Conservation (phyloP, 345 rosid species). For the Hypericum perforatum region DNA sequence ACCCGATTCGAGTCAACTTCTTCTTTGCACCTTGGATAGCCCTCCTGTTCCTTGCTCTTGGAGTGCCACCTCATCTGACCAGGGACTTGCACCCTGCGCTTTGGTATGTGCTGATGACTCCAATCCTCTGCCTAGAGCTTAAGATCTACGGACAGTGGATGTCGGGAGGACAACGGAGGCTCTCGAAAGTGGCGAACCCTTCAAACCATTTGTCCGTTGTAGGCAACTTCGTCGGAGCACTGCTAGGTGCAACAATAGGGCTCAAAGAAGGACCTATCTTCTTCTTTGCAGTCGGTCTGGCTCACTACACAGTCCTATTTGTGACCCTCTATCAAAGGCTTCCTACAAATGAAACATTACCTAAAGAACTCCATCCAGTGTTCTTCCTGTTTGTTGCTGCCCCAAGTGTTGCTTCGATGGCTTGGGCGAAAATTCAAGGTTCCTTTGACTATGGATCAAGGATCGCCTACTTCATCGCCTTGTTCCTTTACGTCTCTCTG, state of each 20-base stretch:
- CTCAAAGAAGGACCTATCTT: constrained; percentile 84
- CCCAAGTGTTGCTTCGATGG: constrained; percentile 84
- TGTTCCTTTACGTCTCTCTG: constrained; percentile 80
- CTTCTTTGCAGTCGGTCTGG: constrained; percentile 78
- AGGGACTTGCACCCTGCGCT: constrained; percentile 32
- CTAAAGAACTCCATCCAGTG: constrained; percentile 92
- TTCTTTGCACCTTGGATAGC: constrained; percentile 91
- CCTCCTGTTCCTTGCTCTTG: constrained; percentile 64
- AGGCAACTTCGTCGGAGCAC: constrained; percentile 90
- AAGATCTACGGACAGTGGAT: constrained; percentile 96
- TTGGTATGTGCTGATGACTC: constrained; percentile 84
- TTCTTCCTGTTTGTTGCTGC: constrained; percentile 91
- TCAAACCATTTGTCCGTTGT: constrained; percentile 75
- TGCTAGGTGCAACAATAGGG: constrained; percentile 85
- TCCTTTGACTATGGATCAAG: constrained; percentile 66
- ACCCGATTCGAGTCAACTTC: constrained; percentile 83
- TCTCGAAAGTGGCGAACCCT: constrained; percentile 88
- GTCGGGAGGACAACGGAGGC: constrained; percentile 87
- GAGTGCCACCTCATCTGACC: constrained; percentile 50
- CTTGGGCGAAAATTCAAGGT: constrained; percentile 72
- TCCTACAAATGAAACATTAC: constrained; percentile 76
- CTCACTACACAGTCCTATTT: constrained; percentile 74
- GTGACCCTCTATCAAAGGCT: too few species aligned
- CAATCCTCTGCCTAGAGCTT: constrained; percentile 59
- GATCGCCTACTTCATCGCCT: constrained; percentile 73